Conservation (phyloP, 1,284 basidiomycete species). For the Rugosomyces carneus region DNA sequence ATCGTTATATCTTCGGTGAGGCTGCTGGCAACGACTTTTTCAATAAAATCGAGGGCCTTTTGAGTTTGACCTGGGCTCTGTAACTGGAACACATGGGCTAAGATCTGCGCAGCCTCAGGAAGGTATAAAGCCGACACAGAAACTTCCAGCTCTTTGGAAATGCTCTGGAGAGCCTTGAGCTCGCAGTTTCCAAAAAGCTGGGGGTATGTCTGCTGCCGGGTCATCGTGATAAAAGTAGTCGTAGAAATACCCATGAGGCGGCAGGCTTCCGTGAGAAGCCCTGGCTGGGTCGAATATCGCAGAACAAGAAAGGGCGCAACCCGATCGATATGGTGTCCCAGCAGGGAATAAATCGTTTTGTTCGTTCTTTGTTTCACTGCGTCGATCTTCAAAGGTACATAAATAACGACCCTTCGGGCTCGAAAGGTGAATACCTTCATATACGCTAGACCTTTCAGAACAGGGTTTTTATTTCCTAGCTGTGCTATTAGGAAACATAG, state of each 20-base stretch:
- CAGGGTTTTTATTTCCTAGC: slow-evolving; percentile 59
- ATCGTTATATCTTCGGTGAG: slow-evolving; percentile 31
- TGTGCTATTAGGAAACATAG: slow-evolving; percentile 66
- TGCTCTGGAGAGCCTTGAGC: slow-evolving; percentile 38
- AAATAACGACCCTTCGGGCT: slow-evolving; percentile 1
- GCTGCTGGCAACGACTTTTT: slow-evolving; percentile 42
- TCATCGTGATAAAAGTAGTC: slow-evolving; percentile 63
- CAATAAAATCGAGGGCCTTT: slow-evolving; percentile 57
- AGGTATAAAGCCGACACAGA: slow-evolving; percentile 55
- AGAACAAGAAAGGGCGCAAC: slow-evolving; percentile 66
- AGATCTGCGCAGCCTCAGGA: slow-evolving; percentile 55
- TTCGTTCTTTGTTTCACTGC: slow-evolving; percentile 50
- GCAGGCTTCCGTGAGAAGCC: slow-evolving; percentile 55
- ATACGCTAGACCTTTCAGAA: slow-evolving; percentile 65
- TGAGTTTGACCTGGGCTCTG: slow-evolving; percentile 46
- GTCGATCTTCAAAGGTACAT: slow-evolving; percentile 43
- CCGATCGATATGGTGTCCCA: slow-evolving; percentile 65
- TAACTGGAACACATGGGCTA: slow-evolving; percentile 69
- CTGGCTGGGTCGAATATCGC: slow-evolving; percentile 53
- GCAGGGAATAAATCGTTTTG: slow-evolving; percentile 64
- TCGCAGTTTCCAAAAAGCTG: slow-evolving; percentile 63
- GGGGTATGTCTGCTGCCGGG: slow-evolving; percentile 65
- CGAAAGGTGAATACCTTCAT: slow-evolving; percentile 47
- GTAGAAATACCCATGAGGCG: slow-evolving; percentile 52
- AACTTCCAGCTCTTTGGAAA: slow-evolving; percentile 38